Percentiles rank a stretch among this genome's conserved stretches.
Evolutionary conservation across 768 basidiomycete genomes (phyloP).

Genomic region (Amanita subjunquillea): DNA sequence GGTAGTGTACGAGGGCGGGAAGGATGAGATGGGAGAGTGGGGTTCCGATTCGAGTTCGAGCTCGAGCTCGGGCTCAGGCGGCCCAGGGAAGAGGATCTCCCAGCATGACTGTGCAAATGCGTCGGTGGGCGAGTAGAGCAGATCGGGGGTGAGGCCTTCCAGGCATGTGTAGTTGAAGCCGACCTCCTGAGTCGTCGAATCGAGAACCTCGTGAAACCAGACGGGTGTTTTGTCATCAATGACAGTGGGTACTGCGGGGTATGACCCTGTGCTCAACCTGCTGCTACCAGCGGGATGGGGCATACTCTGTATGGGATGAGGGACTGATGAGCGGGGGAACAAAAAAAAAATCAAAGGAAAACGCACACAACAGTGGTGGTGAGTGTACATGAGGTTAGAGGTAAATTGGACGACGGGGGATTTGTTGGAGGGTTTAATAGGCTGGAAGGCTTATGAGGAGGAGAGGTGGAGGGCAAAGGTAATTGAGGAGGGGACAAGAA

Average conservation of each 20-base stretch:
- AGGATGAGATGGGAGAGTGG: background rate
- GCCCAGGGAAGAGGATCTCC: constrained; percentile 15
- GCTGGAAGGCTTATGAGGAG: no score
- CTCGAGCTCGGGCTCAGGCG: background rate
- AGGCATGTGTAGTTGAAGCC: constrained; percentile 28
- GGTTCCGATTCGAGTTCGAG: background rate
- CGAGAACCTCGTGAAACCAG: constrained; percentile 14
- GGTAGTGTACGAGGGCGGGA: background rate
- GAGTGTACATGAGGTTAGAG: background rate
- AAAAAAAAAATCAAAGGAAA: background rate
- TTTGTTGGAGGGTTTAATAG: background rate
- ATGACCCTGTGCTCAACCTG: background rate
- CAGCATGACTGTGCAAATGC: constrained; percentile 29
- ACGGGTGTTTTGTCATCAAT: background rate
- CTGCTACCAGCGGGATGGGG: background rate
- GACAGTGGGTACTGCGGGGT: background rate
- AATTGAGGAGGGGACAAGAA: background rate
- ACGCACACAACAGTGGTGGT: background rate
- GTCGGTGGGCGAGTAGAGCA: constrained; percentile 23
- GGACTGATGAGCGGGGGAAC: background rate
- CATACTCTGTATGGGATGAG: background rate
- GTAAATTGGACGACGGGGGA: background rate
- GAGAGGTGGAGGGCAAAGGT: background rate
- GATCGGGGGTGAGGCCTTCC: constrained; percentile 26
- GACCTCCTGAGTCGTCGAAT: constrained; percentile 25